A percentile compares a stretch with the other conserved stretches of the same genome.
These are phyloP conservation scores for Crithidia thermophila DNA, from an alignment of 208 protist genomes.

Conservation along the genomic window DNA sequence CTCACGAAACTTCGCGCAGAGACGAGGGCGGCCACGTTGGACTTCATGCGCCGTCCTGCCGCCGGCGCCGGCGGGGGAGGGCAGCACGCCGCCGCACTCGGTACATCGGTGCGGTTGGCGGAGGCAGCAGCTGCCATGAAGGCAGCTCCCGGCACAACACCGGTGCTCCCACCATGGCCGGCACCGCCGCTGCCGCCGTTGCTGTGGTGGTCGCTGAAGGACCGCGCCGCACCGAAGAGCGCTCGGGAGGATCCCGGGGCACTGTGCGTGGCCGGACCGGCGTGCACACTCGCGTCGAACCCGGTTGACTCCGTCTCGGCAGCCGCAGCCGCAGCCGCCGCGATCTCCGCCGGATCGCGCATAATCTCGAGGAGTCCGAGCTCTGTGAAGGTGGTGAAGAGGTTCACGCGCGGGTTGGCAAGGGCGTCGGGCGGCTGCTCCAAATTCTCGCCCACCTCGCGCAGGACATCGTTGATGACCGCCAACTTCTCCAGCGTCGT, in stretches of 20 bases:
- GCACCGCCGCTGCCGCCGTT: conserved; percentile 4
- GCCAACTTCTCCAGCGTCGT: conserved; percentile 57
- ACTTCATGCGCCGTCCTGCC: conserved; percentile 20
- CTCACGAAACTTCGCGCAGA: background rate
- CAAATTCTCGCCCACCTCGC: conserved; percentile 16
- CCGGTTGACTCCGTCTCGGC: background rate
- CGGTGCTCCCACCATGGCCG: background rate
- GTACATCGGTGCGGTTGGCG: background rate
- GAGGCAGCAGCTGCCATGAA: background rate
- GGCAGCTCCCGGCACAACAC: background rate
- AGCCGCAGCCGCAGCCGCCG: background rate
- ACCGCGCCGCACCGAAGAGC: background rate
- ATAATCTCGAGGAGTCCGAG: conserved; percentile 53
- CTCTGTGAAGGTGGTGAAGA: conserved; percentile 68
- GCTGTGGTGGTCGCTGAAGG: background rate
- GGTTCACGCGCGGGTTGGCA: conserved; percentile 32
- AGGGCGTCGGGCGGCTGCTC: conserved; percentile 23
- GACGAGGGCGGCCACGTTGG: conserved; percentile 9
- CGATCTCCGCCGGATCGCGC: background rate
- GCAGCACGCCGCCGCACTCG: background rate
- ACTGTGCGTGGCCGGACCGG: no score
- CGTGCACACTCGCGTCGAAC: background rate
- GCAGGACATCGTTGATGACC: conserved; percentile 62
- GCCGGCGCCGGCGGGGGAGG: background rate
- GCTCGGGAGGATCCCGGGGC: background rate